Conservation (phyloP, 768 basidiomycete species). For the Mycena leptocephala region DNA sequence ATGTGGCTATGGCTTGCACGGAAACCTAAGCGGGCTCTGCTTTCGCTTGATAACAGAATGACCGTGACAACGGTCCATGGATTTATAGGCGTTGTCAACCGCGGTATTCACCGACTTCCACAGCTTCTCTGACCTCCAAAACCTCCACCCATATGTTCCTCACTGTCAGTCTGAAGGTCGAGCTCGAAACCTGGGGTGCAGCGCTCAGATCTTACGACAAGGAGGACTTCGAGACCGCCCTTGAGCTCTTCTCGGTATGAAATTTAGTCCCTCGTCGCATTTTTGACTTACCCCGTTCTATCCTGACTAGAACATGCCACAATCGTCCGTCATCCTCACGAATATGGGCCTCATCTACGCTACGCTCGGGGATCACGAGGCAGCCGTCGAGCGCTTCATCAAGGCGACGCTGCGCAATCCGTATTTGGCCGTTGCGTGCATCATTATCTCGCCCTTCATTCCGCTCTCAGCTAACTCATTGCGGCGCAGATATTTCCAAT, state of each 20-base stretch:
- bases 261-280: constrained; percentile 37
- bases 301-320: neutral
- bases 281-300: neutral
- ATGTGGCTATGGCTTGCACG: too few species aligned
- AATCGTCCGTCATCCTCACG: constrained; percentile 7
- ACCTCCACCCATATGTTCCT: too few species aligned
- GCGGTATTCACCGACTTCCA: too few species aligned
- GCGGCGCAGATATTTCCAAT: constrained; percentile 83
- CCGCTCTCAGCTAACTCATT: neutral
- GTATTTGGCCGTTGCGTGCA: constrained; percentile 73
- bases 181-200: constrained; percentile 88
- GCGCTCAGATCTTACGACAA: constrained; percentile 92
- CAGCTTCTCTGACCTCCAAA: too few species aligned
- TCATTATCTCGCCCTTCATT: constrained; percentile 9
- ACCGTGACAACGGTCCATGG: too few species aligned
- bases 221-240: constrained; percentile 81
- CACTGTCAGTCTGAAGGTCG: constrained; percentile 77
- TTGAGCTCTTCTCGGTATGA: constrained; percentile 83
- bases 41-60: too few species aligned
- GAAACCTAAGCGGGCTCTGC: too few species aligned
- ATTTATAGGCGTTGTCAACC: too few species aligned
- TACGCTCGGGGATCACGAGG: constrained; percentile 18
- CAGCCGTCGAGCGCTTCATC: constrained; percentile 8
- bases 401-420: constrained; percentile 12
- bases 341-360: constrained; percentile 21